These are phyloP conservation scores for Sutorius eximius DNA, from an alignment of 1,284 basidiomycete species.

Conservation along the genomic window DNA sequence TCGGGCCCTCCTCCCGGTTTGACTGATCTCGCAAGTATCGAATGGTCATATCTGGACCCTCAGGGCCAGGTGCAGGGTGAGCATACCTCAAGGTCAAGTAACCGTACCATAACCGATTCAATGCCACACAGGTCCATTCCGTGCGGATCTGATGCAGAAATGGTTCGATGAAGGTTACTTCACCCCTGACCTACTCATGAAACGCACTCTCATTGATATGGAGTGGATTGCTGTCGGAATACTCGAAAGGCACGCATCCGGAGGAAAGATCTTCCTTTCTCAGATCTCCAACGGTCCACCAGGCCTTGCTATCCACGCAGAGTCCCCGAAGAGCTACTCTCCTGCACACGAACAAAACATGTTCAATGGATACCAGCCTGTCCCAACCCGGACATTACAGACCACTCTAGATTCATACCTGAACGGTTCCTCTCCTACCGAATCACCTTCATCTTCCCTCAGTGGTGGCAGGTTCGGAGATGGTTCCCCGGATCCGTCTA, in stretches of 20 bases:
- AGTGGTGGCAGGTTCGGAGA: conserved; percentile 60
- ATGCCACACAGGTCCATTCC: conserved; percentile 76
- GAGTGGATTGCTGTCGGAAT: conserved; percentile 67
- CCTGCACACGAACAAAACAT: conserved; percentile 40
- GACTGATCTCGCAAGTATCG: conserved; percentile 64
- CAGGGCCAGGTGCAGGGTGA: conserved; percentile 86
- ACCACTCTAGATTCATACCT: conserved; percentile 62
- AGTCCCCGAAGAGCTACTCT: conserved; percentile 39
- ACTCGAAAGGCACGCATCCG: conserved; percentile 50
- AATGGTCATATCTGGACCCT: conserved; percentile 94
- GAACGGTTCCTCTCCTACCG: conserved; percentile 52
- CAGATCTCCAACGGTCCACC: conserved; percentile 51
- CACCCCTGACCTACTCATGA: conserved; percentile 81
- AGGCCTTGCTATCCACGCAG: conserved; percentile 50
- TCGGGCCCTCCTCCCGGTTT: conserved; percentile 46
- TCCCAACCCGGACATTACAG: conserved; percentile 57
- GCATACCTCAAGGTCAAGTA: conserved; percentile 10
- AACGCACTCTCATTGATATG: conserved; percentile 64
- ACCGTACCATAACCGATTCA: conserved; percentile 7
- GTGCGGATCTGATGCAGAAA: conserved; percentile 90
- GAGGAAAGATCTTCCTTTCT: conserved; percentile 64
- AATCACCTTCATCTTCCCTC: conserved; percentile 71
- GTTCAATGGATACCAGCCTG: conserved; percentile 60
- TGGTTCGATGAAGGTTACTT: conserved; percentile 96
- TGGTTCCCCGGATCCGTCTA: conserved; percentile 65